Evolutionary conservation across 2,329 filamentous ascomycete genomes (phyloP), one percentile per base, ranked within the genome.

Genomic region (Taxawa tesnikishii): DNA sequence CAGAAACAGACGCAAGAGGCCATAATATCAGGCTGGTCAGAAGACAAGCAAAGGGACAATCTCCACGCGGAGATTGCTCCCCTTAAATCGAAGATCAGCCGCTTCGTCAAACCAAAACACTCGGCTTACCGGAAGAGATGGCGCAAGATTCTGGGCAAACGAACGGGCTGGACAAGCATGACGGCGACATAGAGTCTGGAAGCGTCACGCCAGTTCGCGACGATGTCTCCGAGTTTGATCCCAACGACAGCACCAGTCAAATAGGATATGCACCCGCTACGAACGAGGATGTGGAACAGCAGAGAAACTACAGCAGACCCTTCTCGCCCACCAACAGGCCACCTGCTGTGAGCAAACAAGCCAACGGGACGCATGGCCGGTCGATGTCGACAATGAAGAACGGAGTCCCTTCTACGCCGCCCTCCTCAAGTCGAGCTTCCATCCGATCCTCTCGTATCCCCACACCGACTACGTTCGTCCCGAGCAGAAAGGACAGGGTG

Each of bases 401-500:
- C 11, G 36, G 32, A 10, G 24, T 27, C 18, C 33, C 38, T 4
- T 32, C 21, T 3, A 41, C 38, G 3, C 38, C 38, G 7, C 29
- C 30, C 19, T 16, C 21, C 6, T 38, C 38, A 8, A 27, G 38
- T 23, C 28, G 25, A 6, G 28, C 28, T 4, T 41, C 38, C 10
- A 15, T 32, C n/a, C 30, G 26, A 26, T 38, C 38, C 6, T 31
- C 39, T n/a, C 33, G 31, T 7, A 9, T 35, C 3, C 36, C 30
- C 12, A 32, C 38, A 2, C 38, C 38, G 3, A 38, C 38, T 6
- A 41, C 39, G 7, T 36, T 33, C 17, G 28, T 41, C 3, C 26
- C 36, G n/a, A 38, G 33, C 18, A 47, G 47, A 28, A 49, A 46
- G 26, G 47, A 54, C 15, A 39, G 48, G 17, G 47, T 56, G 15